Evolutionary conservation across 768 basidiomycete genomes (phyloP).

Genomic region (Pleurotus eryngii): DNA sequence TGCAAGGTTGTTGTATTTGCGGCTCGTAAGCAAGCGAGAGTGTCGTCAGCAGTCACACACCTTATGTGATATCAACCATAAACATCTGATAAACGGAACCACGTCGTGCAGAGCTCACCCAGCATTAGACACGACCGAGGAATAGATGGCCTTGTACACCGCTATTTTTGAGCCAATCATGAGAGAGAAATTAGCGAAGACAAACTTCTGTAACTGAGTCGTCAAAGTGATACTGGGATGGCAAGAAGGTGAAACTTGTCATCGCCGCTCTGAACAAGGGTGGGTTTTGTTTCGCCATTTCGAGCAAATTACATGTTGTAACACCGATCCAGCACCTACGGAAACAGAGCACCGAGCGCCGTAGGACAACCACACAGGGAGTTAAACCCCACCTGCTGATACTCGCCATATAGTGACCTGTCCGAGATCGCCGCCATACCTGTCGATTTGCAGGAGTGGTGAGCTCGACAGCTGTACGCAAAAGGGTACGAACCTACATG

Average conservation of each 20-base stretch:
- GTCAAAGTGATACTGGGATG: slow-evolving; percentile 27
- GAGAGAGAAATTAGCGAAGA: too few species aligned
- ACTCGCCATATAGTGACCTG: slow-evolving; percentile 23
- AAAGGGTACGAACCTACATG: background rate
- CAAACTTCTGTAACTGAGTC: slow-evolving; percentile 17
- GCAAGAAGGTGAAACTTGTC: slow-evolving; percentile 26
- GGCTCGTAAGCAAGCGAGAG: slow-evolving; percentile 13
- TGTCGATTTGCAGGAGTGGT: background rate
- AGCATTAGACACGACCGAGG: background rate
- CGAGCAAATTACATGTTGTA: slow-evolving; percentile 30
- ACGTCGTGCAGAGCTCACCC: background rate
- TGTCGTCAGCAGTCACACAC: slow-evolving; percentile 12
- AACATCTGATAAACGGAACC: too few species aligned
- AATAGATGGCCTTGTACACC: background rate
- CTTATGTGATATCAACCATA: background rate
- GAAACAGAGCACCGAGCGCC: too few species aligned
- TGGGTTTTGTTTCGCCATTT: slow-evolving; percentile 26
- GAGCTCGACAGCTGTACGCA: background rate
- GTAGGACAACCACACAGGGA: background rate
- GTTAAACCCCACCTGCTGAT: background rate
- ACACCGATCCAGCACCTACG: slow-evolving; percentile 28
- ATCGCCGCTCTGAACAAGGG: slow-evolving; percentile 24
- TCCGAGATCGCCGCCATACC: slow-evolving; percentile 10
- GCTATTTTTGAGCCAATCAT: too few species aligned
- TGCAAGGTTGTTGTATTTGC: slow-evolving; percentile 16